phyloP scores from a whole-genome alignment of 1,284 basidiomycete species.

The Mycena sp. region DNA sequence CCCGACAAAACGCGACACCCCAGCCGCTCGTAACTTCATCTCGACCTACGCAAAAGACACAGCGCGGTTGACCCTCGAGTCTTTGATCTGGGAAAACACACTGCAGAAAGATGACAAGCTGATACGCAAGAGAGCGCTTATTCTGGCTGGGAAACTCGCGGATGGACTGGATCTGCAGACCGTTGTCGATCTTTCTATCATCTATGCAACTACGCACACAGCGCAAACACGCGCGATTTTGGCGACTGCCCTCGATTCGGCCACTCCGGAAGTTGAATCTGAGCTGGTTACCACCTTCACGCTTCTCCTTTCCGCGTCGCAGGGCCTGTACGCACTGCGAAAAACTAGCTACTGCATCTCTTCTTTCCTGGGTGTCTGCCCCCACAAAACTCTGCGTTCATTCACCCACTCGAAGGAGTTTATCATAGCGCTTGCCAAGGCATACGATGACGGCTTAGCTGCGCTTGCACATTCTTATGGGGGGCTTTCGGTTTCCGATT shows the following conservation, averaged over 20 bases:
- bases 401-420: constrained; percentile 64
- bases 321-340: constrained; percentile 69
- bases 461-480: constrained; percentile 68
- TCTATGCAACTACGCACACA: constrained; percentile 57
- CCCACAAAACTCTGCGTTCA: constrained; percentile 54
- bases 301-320: constrained; percentile 53
- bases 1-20: constrained; percentile 53
- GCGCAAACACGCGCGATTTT: constrained; percentile 57
- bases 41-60: constrained; percentile 64
- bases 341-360: constrained; percentile 67
- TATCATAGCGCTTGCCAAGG: constrained; percentile 62
- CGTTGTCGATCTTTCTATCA: constrained; percentile 69
- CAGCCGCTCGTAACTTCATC: constrained; percentile 59
- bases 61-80: constrained; percentile 59
- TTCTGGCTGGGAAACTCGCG: constrained; percentile 63
- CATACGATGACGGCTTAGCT: constrained; percentile 66
- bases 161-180: constrained; percentile 58
- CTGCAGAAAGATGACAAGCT: constrained; percentile 50
- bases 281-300: constrained; percentile 68
- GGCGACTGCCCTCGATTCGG: constrained; percentile 46
- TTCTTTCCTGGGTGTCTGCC: constrained; percentile 62
- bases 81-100: constrained; percentile 62
- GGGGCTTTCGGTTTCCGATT: constrained; percentile 52
- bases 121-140: constrained; percentile 62
- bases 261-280: constrained; percentile 44